Base-by-base conservation (phyloP, 2,329 filamentous ascomycete species). In the Ceratocystiopsis minuta region DNA sequence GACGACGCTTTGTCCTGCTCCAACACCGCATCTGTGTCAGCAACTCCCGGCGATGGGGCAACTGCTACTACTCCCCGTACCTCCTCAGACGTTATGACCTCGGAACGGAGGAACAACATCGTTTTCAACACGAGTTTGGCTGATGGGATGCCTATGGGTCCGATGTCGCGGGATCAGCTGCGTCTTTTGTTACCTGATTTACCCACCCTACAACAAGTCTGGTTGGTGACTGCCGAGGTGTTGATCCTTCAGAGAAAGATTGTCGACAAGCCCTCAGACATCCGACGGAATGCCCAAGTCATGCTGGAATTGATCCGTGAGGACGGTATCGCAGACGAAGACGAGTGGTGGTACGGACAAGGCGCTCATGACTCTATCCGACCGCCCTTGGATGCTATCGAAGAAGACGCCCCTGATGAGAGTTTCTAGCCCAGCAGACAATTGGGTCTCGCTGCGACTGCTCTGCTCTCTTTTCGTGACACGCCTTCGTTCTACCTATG, bases 271-370 rank as follows among this genome's bases (percentile, higher is more conserved):
- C 59, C 71, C 0, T 61, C 69, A 45, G 70, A 78, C 46, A 79
- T 79, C 49, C 75, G 74, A 52, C 66, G 74, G 35, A 78, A 78
- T 43, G 69, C 68, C 13, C 66, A 73, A 47, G 68, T 78, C 18
- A 66, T 79, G 57, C 57, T 77, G 42, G 72, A 78, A 45, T 59
- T 79, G n/a, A 78, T 79, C 48, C 65, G 68, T 39, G 73, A 78
- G 45, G 70, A 76, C 42, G 71, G 69, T 16, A 57, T 67, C 16
- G 66, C 67, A 16, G 67, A 72, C 43, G 66, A 75, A 53, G 74
- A 78, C 46, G 68, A 76, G 48, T 78, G 74, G 71, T 67, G 67
- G 60, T 75, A 75, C 49, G 70, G 72, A 37, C 64, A 63, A 40
- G 59, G 57, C 32, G 63, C 65, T 2, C 64, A 68, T n/a, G 67